Evolutionary conservation across 1,139 yeast species (phyloP).

Genomic region (Taphrina populina): DNA sequence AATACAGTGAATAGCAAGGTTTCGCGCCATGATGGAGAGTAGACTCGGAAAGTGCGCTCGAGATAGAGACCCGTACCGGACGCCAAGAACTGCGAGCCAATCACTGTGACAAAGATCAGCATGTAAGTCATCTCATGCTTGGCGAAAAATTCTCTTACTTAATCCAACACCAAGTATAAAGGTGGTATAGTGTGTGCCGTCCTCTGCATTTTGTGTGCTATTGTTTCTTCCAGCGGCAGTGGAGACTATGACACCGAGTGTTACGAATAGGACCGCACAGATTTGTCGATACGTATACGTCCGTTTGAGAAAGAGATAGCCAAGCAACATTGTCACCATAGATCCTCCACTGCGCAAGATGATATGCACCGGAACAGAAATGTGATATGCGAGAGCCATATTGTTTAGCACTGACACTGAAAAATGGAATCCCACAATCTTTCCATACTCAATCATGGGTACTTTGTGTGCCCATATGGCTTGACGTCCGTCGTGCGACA

Average conservation of each 20-base stretch:
- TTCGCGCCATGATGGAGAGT: slow-evolving; percentile 66
- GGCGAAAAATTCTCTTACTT: too few relatives aligned
- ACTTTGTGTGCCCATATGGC: slow-evolving; percentile 47
- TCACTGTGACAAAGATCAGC: too few relatives aligned
- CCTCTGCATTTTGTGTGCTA: neutral
- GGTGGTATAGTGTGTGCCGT: neutral
- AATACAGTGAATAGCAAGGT: slow-evolving; percentile 54
- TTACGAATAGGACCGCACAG: slow-evolving; percentile 54
- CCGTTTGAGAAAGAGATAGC: slow-evolving; percentile 51
- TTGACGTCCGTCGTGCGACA: slow-evolving; percentile 40
- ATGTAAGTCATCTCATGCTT: too few relatives aligned
- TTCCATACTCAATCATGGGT: slow-evolving; percentile 54
- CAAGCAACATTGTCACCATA: slow-evolving; percentile 60
- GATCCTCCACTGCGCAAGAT: slow-evolving; percentile 67
- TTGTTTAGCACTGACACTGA: slow-evolving; percentile 59
- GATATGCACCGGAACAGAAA: slow-evolving; percentile 68
- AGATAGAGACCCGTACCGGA: slow-evolving; percentile 59
- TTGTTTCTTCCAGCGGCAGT: slow-evolving; percentile 43
- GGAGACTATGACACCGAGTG: slow-evolving; percentile 59
- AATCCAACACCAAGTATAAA: slow-evolving; percentile 13
- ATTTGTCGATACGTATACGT: slow-evolving; percentile 53
- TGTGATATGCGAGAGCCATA: slow-evolving; percentile 56
- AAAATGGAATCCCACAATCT: slow-evolving; percentile 56
- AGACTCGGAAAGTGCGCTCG: slow-evolving; percentile 53
- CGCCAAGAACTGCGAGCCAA: slow-evolving; percentile 53